Conservation (phyloP, 2,329 filamentous ascomycete genomes). For the Fusarium praegraminearum region DNA sequence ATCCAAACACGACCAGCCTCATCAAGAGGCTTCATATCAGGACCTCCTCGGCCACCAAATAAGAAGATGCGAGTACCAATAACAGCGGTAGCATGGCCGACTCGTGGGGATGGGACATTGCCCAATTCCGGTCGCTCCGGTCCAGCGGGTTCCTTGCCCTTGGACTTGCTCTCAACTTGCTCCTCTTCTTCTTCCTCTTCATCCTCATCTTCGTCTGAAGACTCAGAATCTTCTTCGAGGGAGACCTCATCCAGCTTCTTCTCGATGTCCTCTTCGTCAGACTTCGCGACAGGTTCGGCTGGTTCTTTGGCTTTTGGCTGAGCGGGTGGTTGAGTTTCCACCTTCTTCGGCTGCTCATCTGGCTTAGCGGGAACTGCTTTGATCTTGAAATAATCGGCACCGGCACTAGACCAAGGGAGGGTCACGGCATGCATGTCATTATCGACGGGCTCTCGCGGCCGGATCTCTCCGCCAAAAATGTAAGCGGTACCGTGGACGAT, state of each 20-base stretch:
- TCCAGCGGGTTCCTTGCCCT: conserved; percentile 55
- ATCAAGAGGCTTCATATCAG: conserved; percentile 76
- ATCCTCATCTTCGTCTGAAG: conserved; percentile 29
- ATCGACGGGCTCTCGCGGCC: conserved; percentile 75
- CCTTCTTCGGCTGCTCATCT: conserved; percentile 34
- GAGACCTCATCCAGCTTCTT: conserved; percentile 58
- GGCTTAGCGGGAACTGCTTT: conserved; percentile 61
- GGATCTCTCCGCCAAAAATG: conserved; percentile 82
- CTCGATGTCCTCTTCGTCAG: conserved; percentile 43
- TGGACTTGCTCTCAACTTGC: conserved; percentile 49
- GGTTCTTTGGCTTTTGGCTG: conserved; percentile 20
- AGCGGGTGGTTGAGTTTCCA: conserved; percentile 26
- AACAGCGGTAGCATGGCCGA: conserved; percentile 78
- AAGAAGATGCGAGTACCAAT: conserved; percentile 80
- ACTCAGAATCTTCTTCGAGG: conserved; percentile 49
- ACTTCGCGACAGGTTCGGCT: conserved; percentile 44
- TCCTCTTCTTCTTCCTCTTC: conserved; percentile 1
- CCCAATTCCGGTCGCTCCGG: conserved; percentile 49
- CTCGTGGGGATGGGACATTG: conserved; percentile 72
- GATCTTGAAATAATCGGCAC: conserved; percentile 70
- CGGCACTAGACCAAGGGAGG: conserved; percentile 68
- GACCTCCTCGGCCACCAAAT: conserved; percentile 82
- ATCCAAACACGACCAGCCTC: conserved; percentile 82
- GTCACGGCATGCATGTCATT: conserved; percentile 77
- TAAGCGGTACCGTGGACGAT: conserved; percentile 67